A percentile compares a stretch with the other conserved stretches of the same genome.
These are phyloP conservation scores for Cenococcum geophilum DNA, from an alignment of 495 filamentous ascomycete species.

Conservation along the genomic window DNA sequence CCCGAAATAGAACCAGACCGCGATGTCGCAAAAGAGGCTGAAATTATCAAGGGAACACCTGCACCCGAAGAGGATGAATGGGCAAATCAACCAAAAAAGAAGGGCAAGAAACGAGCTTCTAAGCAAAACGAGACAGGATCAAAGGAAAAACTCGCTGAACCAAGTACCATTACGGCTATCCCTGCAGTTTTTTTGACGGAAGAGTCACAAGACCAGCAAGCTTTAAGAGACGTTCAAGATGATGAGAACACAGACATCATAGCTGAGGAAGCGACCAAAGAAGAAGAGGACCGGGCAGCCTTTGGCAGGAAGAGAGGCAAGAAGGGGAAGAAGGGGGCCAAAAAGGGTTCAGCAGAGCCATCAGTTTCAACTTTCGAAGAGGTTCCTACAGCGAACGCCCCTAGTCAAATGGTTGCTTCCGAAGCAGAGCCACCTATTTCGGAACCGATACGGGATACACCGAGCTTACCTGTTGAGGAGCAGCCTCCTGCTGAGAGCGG, in stretches of 20 bases:
- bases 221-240: too few species aligned
- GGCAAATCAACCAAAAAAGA: slow-evolving; percentile 33
- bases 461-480: not conserved
- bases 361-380: not conserved
- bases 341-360: not conserved
- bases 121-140: slow-evolving; percentile 4
- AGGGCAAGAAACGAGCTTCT: slow-evolving; percentile 26
- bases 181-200: not conserved
- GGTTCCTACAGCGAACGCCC: not conserved
- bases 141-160: not conserved
- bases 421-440: not conserved
- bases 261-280: not conserved
- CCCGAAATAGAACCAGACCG: not conserved
- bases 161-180: not conserved
- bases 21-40: not conserved
- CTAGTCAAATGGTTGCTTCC: not conserved
- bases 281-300: not conserved
- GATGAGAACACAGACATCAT: too few species aligned
- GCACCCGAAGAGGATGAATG: slow-evolving; percentile 20
- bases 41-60: slow-evolving; percentile 1
- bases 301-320: slow-evolving; percentile 31
- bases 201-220: too few species aligned
- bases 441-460: not conserved
- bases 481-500: not conserved
- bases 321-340: slow-evolving; percentile 24